These are phyloP conservation scores for Solanum virginianum DNA, from an alignment of 257 asterid species.

Conservation along the genomic window DNA sequence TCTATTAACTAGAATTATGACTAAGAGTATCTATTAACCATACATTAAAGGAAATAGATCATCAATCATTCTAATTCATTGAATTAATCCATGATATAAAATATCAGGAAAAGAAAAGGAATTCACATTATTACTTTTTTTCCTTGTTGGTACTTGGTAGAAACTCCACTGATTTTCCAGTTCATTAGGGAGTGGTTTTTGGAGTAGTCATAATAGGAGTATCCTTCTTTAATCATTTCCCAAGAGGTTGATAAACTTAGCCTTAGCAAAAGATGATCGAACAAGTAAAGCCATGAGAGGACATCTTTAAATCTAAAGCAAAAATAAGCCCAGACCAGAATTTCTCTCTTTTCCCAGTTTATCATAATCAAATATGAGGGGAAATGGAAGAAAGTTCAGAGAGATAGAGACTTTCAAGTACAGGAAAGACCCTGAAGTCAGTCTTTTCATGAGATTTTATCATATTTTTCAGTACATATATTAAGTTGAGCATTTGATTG, in stretches of 20 bases:
- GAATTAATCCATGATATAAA: not conserved
- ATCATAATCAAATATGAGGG: not conserved
- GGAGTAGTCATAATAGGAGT: not conserved
- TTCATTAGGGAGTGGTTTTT: not conserved
- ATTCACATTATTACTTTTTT: not conserved
- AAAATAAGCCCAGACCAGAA: not conserved
- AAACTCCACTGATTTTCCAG: not conserved
- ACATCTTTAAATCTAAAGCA: not conserved
- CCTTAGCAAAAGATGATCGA: not conserved
- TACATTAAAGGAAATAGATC: not conserved
- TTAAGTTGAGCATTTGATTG: not conserved
- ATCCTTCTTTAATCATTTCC: not conserved
- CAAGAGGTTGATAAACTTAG: not conserved
- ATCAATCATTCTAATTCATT: not conserved
- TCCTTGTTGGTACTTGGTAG: not conserved
- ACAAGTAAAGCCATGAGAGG: not conserved
- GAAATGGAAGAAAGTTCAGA: not conserved
- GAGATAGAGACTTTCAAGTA: not conserved
- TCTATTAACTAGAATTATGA: not conserved
- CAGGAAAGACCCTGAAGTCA: not conserved
- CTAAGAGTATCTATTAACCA: not conserved
- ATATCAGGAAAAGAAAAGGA: not conserved
- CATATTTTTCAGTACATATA: not conserved
- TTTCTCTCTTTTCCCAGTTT: not conserved
- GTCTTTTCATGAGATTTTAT: not conserved